Conservation (phyloP, 2,329 filamentous ascomycete species). For the Shiraia sp. region DNA sequence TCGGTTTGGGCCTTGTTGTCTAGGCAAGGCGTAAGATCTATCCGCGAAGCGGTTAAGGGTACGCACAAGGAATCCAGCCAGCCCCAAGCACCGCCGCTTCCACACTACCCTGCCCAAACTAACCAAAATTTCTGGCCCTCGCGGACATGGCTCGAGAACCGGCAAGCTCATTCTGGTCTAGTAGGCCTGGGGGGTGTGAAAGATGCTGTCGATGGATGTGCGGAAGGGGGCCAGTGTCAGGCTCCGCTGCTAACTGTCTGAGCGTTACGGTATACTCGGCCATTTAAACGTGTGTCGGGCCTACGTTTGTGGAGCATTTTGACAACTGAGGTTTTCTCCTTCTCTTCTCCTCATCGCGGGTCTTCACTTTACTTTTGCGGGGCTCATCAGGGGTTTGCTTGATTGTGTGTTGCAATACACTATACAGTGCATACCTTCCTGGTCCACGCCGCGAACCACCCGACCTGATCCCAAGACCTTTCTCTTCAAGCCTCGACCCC, state of each 20-base stretch:
- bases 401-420: neutral
- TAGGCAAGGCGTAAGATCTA: slow-evolving; percentile 1
- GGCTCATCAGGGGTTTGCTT: too few species aligned
- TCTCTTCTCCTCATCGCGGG: too few species aligned
- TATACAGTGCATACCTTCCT: neutral
- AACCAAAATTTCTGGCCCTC: neutral
- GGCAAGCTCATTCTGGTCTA: too few species aligned
- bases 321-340: too few species aligned
- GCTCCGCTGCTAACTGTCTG: too few species aligned
- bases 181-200: too few species aligned
- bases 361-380: too few species aligned
- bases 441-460: neutral
- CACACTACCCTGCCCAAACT: neutral
- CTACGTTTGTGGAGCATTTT: too few species aligned
- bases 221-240: neutral
- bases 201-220: slow-evolving; percentile 1
- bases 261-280: neutral
- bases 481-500: neutral
- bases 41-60: slow-evolving; percentile 1
- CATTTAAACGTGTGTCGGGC: too few species aligned
- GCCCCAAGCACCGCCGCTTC: slow-evolving; percentile 10
- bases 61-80: too few species aligned
- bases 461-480: neutral
- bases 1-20: too few species aligned
- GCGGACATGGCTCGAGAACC: slow-evolving; percentile 3